A percentile compares a stretch with the other conserved stretches of the same genome.
phyloP scores from a whole-genome alignment of 2,329 filamentous ascomycete genomes.

The Aspergillus texensis region DNA sequence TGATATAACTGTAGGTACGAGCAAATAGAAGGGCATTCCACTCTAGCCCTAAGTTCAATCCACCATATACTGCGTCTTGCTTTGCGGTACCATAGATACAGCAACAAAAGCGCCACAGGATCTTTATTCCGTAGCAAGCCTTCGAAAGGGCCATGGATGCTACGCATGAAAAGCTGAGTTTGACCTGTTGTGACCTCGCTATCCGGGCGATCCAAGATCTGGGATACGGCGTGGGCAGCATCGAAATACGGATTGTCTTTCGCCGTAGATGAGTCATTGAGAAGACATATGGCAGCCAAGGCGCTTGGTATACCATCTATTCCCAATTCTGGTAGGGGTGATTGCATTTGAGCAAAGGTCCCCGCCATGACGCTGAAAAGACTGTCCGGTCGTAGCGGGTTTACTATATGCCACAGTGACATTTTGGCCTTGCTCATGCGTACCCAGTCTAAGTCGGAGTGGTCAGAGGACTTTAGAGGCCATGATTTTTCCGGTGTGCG shows the following conservation, averaged over 20 bases:
- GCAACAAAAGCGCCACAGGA: constrained; percentile 42
- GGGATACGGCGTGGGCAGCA: constrained; percentile 42
- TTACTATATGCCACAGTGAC: constrained; percentile 54
- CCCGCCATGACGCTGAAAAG: constrained; percentile 44
- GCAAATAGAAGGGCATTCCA: constrained; percentile 49
- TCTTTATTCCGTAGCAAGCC: constrained; percentile 36
- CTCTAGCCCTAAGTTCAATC: constrained; percentile 45
- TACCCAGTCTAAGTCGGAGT: constrained; percentile 60
- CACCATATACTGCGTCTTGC: constrained; percentile 47
- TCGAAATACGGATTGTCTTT: constrained; percentile 43
- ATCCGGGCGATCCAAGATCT: constrained; percentile 33
- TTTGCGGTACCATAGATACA: constrained; percentile 51
- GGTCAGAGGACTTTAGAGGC: constrained; percentile 53
- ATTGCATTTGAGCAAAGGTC: constrained; percentile 41
- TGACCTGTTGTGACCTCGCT: constrained; percentile 22
- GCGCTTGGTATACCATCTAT: constrained; percentile 23
- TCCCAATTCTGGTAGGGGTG: constrained; percentile 32
- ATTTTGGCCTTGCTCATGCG: constrained; percentile 60
- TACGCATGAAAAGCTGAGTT: constrained; percentile 38
- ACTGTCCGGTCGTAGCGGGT: constrained; percentile 53
- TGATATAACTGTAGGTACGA: constrained; percentile 41
- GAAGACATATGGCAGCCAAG: constrained; percentile 27
- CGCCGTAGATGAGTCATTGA: constrained; percentile 35
- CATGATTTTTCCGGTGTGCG: constrained; percentile 52
- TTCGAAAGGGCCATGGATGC: constrained; percentile 39